Conservation (phyloP, 306 rosid species). For the Vigna nakashimae region DNA sequence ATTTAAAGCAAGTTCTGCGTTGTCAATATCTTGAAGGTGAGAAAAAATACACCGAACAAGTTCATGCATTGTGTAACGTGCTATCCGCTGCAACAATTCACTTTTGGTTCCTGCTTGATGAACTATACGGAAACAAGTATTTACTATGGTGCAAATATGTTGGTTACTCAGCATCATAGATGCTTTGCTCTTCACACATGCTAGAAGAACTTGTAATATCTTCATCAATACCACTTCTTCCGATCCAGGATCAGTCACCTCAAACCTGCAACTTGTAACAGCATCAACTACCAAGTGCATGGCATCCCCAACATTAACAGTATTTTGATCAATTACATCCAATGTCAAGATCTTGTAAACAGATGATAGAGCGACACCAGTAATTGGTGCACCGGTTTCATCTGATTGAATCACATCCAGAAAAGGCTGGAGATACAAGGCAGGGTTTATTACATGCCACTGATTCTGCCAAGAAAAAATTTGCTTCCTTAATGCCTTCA, state of each 20-base stretch:
- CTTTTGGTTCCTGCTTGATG: conserved; percentile 97
- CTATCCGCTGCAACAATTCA: conserved; percentile 93
- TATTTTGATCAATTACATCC: conserved; percentile 85
- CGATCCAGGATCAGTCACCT: conserved; percentile 98
- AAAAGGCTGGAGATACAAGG: conserved; percentile 87
- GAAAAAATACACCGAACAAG: conserved; percentile 89
- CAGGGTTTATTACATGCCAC: conserved; percentile 87
- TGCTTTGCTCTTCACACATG: conserved; percentile 94
- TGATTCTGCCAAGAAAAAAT: conserved; percentile 84
- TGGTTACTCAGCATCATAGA: conserved; percentile 89
- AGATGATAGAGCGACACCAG: conserved; percentile 90
- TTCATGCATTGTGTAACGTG: conserved; percentile 96
- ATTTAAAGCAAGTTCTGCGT: conserved; percentile 54
- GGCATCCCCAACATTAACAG: conserved; percentile 78
- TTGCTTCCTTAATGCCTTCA: conserved; percentile 79
- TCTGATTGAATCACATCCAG: conserved; percentile 92
- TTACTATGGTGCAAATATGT: conserved; percentile 90
- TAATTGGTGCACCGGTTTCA: conserved; percentile 96
- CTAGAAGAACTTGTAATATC: conserved; percentile 92
- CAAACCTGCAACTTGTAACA: conserved; percentile 95
- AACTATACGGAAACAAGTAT: conserved; percentile 94
- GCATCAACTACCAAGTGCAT: conserved; percentile 97
- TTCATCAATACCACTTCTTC: conserved; percentile 96
- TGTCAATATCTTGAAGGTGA: conserved; percentile 82
- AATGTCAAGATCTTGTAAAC: conserved; percentile 93